A percentile compares a stretch with the other conserved stretches of the same genome.
phyloP scores from a whole-genome alignment of 2,329 filamentous ascomycete species.

The Exophiala aquamarina region DNA sequence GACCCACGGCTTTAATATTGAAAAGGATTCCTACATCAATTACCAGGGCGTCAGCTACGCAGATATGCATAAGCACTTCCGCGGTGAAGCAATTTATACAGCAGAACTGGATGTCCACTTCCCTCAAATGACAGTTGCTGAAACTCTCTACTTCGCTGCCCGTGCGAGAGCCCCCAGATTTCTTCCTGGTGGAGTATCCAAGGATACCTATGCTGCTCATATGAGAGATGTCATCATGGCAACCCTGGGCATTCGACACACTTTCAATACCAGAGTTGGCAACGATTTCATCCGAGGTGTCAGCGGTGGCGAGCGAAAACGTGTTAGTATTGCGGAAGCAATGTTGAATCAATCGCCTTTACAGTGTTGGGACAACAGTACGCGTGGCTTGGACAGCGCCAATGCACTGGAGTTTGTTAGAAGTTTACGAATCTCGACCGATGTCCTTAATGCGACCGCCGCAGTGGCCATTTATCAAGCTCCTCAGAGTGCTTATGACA shows the following conservation, averaged over 20 bases:
- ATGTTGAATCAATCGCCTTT: conserved; percentile 46
- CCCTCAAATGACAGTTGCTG: conserved; percentile 72
- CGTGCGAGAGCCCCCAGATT: conserved; percentile 50
- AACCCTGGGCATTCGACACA: conserved; percentile 52
- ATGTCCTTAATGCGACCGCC: conserved; percentile 50
- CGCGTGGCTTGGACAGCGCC: conserved; percentile 55
- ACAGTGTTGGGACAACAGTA: conserved; percentile 49
- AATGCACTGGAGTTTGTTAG: conserved; percentile 61
- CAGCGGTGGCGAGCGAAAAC: conserved; percentile 61
- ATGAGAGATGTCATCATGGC: conserved; percentile 49
- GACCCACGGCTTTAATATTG: conserved; percentile 72
- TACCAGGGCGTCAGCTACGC: conserved; percentile 73
- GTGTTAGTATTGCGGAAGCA: conserved; percentile 60
- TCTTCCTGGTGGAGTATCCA: conserved; percentile 38
- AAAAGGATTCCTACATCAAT: conserved; percentile 67
- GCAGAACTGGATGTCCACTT: conserved; percentile 83
- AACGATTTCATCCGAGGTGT: conserved; percentile 64
- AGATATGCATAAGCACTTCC: conserved; percentile 73
- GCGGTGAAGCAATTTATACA: conserved; percentile 84
- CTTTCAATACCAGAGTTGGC: conserved; percentile 49
- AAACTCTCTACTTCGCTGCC: conserved; percentile 66
- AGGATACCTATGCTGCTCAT: conserved; percentile 44
- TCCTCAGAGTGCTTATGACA: conserved; percentile 53
- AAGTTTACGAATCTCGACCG: conserved; percentile 51
- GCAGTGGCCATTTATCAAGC: conserved; percentile 62